Evolutionary conservation across 176 grass and related monocot species (phyloP).

Genomic region (Saccharum officinarum): DNA sequence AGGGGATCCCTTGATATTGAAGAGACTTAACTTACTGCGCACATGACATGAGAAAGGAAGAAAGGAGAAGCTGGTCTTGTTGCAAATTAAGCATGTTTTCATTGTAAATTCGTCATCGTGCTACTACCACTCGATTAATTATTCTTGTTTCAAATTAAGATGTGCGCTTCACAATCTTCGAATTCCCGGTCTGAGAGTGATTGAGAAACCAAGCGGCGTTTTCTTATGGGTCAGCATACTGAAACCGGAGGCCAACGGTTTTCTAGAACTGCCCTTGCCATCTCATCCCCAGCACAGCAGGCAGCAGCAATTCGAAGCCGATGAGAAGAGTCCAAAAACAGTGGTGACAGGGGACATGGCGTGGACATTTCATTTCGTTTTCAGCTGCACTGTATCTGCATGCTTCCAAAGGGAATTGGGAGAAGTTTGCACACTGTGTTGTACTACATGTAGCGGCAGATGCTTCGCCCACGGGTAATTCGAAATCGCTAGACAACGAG

Average conservation of each 20-base stretch:
- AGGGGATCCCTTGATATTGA: not conserved
- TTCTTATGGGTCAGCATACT: not conserved
- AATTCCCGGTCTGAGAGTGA: not conserved
- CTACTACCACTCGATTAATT: not conserved
- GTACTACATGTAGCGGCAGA: not conserved
- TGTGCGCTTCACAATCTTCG: not conserved
- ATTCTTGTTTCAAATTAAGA: not conserved
- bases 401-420: slow-evolving; percentile 33
- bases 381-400: not conserved
- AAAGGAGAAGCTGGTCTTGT: not conserved
- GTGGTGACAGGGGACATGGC: not conserved
- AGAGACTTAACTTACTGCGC: not conserved
- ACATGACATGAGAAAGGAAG: not conserved
- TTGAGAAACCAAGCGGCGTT: not conserved
- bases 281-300: not conserved
- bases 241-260: not conserved
- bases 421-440: not conserved
- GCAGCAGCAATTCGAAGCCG: slow-evolving; percentile 4
- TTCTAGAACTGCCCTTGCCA: not conserved
- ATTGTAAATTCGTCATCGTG: not conserved
- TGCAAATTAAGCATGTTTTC: not conserved
- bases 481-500: slow-evolving; percentile 20
- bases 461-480: not conserved
- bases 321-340: not conserved
- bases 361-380: slow-evolving; percentile 14